Base-by-base conservation (phyloP, 2,329 filamentous ascomycete genomes). In the Aspergillus sp. region DNA sequence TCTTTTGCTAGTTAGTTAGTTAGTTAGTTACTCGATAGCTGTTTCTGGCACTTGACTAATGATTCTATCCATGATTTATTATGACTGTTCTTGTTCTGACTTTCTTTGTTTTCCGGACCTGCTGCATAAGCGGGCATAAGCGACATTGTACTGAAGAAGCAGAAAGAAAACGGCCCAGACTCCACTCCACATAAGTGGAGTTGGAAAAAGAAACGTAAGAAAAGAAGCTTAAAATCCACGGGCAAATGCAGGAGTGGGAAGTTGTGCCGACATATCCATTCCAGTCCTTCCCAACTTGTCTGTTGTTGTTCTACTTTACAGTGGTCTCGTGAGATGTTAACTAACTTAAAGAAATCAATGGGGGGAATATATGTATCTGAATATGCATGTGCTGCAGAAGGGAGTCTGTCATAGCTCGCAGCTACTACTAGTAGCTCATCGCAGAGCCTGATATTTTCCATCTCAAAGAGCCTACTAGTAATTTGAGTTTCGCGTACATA, bases 211-310 rank as follows among this genome's bases (percentile, higher is more conserved):
- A 51, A 50, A 50, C 23, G n/a, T 48, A 58, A 51, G 47, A 58
- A 58, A 58, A 58, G 45, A 58, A 58, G 55, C 55, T 58, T 58
- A 58, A 58, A 52, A 47, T 30, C 38, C 32, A 30, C 45, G 45
- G 45, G 45, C 23, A 8, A 49, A 30, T 49, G 45, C 45, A 49
- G 21, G 19, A 45, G 10, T 45, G 8, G 30, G 32, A 36, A 36
- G 12, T 36, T 36, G 32, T 36, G 32, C 32, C 32, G 32, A 45
- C 41, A 23, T 45, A 2, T 28, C 10, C 41, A 45, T 13, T 10
- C 38, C 30, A 32, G 15, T 5, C 32, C 32, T 13, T 2, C 9
- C 12, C 12, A 15, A 30, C 28, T 30, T 30, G 28, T 12, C 12
- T 15, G 19, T 15, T 28, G 25, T 28, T 25, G 2, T 28, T 28